These are phyloP conservation scores for Datisca glomerata DNA, from an alignment of 306 rosid genomes.

Conservation along the genomic window DNA sequence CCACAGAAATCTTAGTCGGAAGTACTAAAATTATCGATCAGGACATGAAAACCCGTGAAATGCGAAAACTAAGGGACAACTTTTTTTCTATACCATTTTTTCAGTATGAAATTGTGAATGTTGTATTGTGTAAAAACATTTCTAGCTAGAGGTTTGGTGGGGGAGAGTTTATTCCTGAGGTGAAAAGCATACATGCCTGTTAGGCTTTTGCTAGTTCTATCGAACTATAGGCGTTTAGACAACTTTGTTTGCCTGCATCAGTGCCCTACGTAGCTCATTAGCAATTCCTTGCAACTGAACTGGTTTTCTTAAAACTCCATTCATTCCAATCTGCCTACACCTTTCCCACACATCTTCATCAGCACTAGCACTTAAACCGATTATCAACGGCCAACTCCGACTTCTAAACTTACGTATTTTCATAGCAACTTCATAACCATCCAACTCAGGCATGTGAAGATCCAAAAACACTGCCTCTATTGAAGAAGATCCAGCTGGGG, in stretches of 20 bases:
- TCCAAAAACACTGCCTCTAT: slow-evolving; percentile 65
- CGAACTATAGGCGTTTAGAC: too few relatives aligned
- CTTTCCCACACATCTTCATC: slow-evolving; percentile 82
- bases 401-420: slow-evolving; percentile 69
- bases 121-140: slow-evolving; percentile 1
- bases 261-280: slow-evolving; percentile 62
- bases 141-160: not conserved
- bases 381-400: slow-evolving; percentile 70
- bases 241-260: slow-evolving; percentile 56
- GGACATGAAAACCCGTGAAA: too few relatives aligned
- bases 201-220: not conserved
- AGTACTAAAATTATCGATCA: too few relatives aligned
- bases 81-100: slow-evolving; percentile 1
- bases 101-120: not conserved
- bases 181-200: not conserved
- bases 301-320: slow-evolving; percentile 77
- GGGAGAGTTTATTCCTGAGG: not conserved
- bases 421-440: slow-evolving; percentile 71
- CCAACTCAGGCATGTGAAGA: slow-evolving; percentile 78
- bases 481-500: slow-evolving; percentile 51
- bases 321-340: slow-evolving; percentile 71
- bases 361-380: slow-evolving; percentile 53
- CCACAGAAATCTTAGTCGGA: too few relatives aligned
- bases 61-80: too few relatives aligned
- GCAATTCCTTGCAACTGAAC: slow-evolving; percentile 72